Evolutionary conservation across 2,329 filamentous ascomycete genomes (phyloP).

Genomic region (Cordyceps javanica): DNA sequence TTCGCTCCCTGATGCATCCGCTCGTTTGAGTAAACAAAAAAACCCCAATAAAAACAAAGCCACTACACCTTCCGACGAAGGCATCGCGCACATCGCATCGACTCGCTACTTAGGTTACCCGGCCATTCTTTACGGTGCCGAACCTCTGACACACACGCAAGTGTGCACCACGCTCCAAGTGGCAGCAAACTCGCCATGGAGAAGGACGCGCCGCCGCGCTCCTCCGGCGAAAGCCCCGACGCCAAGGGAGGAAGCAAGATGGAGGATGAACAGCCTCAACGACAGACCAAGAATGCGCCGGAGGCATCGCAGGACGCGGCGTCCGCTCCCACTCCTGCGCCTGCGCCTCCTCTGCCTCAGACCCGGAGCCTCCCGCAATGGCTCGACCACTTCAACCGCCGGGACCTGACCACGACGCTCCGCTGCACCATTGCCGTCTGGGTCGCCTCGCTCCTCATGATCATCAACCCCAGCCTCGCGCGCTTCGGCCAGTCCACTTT

Average conservation of each 20-base stretch:
- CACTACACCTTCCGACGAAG: too few relatives aligned
- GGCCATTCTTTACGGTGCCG: too few relatives aligned
- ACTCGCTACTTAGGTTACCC: too few relatives aligned
- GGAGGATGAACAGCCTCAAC: not conserved
- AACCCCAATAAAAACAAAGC: too few relatives aligned
- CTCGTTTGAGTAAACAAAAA: too few relatives aligned
- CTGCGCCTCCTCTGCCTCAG: not conserved
- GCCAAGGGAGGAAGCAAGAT: not conserved
- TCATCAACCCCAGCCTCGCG: slow-evolving; percentile 36
- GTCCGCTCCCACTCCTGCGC: not conserved
- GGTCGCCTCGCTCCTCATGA: slow-evolving; percentile 38
- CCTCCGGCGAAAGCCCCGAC: not conserved
- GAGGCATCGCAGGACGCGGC: not conserved
- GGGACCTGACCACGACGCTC: slow-evolving; percentile 40
- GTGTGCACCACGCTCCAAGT: too few relatives aligned
- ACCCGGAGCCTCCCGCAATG: slow-evolving; percentile 20
- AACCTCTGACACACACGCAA: too few relatives aligned
- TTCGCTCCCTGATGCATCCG: too few relatives aligned
- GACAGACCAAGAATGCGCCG: not conserved
- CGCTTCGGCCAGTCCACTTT: slow-evolving; percentile 39
- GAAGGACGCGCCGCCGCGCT: not conserved
- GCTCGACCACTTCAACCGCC: slow-evolving; percentile 40
- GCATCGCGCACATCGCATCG: too few relatives aligned
- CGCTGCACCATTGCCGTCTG: slow-evolving; percentile 41
- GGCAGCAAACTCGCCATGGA: not conserved